Percentiles rank a stretch among this genome's conserved stretches.
These are phyloP conservation scores for Aspergillus cavernicola DNA, from an alignment of 495 filamentous ascomycete genomes.

Conservation along the genomic window DNA sequence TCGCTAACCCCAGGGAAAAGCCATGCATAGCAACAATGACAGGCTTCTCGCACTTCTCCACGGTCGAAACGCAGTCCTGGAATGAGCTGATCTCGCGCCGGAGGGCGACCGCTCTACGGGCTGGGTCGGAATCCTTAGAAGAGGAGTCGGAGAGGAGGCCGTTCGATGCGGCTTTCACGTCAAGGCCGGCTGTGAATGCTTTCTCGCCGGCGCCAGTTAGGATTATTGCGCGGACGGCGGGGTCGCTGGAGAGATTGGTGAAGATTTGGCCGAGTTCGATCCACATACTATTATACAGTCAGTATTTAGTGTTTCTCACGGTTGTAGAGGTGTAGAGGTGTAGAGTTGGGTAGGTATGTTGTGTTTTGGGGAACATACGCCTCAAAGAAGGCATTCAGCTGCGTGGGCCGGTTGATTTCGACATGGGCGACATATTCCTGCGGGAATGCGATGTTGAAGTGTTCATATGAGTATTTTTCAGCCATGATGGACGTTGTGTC, in stretches of 20 bases:
- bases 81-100: conserved; percentile 69
- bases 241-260: conserved; percentile 64
- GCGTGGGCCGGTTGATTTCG: conserved; percentile 85
- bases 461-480: conserved; percentile 46
- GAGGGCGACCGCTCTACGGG: conserved; percentile 61
- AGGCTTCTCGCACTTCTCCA: conserved; percentile 91
- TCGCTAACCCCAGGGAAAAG: conserved; percentile 72
- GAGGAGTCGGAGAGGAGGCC: conserved; percentile 17
- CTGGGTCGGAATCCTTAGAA: conserved; percentile 46
- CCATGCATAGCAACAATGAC: conserved; percentile 85
- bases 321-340: not conserved
- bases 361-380: conserved; percentile 35
- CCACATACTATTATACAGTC: conserved; percentile 70
- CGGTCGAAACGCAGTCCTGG: conserved; percentile 68
- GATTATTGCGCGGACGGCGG: conserved; percentile 72
- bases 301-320: not conserved
- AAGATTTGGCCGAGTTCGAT: conserved; percentile 73
- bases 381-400: conserved; percentile 88
- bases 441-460: conserved; percentile 78
- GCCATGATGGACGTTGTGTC: conserved; percentile 9
- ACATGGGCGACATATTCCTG: conserved; percentile 77
- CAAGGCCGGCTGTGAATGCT: conserved; percentile 80
- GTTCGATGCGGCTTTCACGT: conserved; percentile 64
- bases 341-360: conserved; percentile 8
- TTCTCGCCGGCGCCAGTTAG: conserved; percentile 78